These are phyloP conservation scores for Colletotrichum somersetense DNA, from an alignment of 2,329 filamentous ascomycete genomes.

Conservation along the genomic window DNA sequence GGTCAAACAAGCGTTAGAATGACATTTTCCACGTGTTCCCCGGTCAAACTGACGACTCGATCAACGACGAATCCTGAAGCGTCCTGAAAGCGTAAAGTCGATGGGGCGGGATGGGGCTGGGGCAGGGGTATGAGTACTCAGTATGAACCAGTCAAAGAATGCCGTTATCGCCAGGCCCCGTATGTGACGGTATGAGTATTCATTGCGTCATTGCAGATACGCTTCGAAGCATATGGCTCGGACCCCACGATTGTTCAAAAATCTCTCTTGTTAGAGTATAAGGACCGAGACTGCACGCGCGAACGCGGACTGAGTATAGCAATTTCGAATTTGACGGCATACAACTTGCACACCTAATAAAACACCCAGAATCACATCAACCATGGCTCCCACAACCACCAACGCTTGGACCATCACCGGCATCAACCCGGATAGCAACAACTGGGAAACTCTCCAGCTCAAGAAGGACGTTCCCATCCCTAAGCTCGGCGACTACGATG, in stretches of 20 bases:
- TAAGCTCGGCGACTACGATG: constrained; percentile 75
- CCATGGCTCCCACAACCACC: constrained; percentile 54
- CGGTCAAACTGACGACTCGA: neutral
- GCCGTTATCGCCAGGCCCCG: constrained; percentile 20
- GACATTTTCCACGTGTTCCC: neutral
- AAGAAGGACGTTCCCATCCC: constrained; percentile 67
- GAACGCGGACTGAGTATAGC: too few species aligned
- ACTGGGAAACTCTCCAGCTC: constrained; percentile 71
- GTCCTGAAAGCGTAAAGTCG: constrained; percentile 2
- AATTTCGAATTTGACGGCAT: neutral
- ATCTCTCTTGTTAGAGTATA: neutral
- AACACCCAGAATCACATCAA: neutral
- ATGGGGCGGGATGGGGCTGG: constrained; percentile 12
- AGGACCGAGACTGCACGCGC: neutral
- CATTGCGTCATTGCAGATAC: constrained; percentile 37
- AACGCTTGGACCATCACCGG: constrained; percentile 67
- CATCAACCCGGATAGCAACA: constrained; percentile 55
- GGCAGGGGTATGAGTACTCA: constrained; percentile 27
- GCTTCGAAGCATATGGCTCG: constrained; percentile 2
- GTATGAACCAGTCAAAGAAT: neutral
- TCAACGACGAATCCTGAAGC: constrained; percentile 8
- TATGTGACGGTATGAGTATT: constrained; percentile 25
- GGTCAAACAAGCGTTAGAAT: neutral
- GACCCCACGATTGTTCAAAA: constrained; percentile 5
- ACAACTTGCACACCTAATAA: neutral